phyloP scores from a whole-genome alignment of 345 rosid species.

The Sonneratia alba region DNA sequence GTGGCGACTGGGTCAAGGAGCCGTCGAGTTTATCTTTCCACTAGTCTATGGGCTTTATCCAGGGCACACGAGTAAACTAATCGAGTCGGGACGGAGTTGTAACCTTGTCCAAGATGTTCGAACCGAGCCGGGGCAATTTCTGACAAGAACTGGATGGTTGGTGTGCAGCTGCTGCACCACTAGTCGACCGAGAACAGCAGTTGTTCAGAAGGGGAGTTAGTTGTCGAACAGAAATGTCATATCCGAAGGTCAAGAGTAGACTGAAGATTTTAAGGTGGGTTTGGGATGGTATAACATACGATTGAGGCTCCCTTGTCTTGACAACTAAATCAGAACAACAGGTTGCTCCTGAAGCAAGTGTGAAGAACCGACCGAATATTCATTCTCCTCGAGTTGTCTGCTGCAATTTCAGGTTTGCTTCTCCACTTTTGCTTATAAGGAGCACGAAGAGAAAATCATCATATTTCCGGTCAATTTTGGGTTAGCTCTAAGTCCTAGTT shows the following conservation, averaged over 20 bases:
- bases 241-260: background rate
- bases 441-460: background rate
- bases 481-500: background rate
- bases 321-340: background rate
- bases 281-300: background rate
- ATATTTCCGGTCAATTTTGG: no score
- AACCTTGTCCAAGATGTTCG: background rate
- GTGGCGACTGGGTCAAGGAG: background rate
- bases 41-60: background rate
- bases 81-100: background rate
- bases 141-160: background rate
- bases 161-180: background rate
- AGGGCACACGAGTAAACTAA: background rate
- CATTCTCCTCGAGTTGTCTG: background rate
- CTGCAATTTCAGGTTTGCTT: background rate
- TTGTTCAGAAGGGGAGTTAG: background rate
- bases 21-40: background rate
- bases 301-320: background rate
- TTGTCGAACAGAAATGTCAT: background rate
- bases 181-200: background rate
- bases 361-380: no score
- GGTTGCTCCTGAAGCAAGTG: background rate
- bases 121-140: background rate
- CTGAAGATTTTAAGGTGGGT: background rate
- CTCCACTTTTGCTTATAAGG: background rate